These are phyloP conservation scores for Ocimum tenuiflorum DNA, from an alignment of 257 asterid species.

Conservation along the genomic window DNA sequence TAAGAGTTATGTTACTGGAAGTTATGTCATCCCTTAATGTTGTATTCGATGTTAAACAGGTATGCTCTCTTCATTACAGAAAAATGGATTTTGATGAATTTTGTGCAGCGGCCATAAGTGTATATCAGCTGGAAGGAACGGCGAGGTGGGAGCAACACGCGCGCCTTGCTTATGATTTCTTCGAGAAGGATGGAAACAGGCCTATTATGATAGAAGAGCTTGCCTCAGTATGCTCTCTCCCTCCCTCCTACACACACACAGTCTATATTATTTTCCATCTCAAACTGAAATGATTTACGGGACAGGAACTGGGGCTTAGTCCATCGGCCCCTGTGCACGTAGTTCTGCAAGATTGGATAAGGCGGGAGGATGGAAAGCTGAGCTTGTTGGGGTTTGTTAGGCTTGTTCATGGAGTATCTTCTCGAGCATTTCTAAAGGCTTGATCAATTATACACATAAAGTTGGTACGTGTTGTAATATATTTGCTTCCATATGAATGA, in stretches of 20 bases:
- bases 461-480: too few species aligned
- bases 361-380: constrained; percentile 86
- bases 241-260: neutral
- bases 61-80: constrained; percentile 70
- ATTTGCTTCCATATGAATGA: constrained; percentile 26
- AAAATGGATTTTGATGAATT: constrained; percentile 86
- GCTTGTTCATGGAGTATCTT: constrained; percentile 72
- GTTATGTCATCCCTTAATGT: neutral
- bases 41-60: constrained; percentile 29
- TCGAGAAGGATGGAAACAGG: constrained; percentile 80
- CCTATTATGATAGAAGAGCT: constrained; percentile 91
- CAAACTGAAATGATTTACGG: neutral
- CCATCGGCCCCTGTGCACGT: constrained; percentile 83
- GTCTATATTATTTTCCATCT: too few species aligned
- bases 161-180: constrained; percentile 68
- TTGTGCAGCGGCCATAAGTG: constrained; percentile 74
- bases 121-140: constrained; percentile 78
- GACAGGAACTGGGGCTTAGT: constrained; percentile 78
- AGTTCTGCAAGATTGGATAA: constrained; percentile 82
- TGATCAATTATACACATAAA: constrained; percentile 9
- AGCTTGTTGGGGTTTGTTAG: constrained; percentile 86
- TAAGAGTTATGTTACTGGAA: too few species aligned
- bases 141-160: constrained; percentile 93
- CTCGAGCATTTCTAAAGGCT: constrained; percentile 64
- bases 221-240: constrained; percentile 55